phyloP scores from a whole-genome alignment of 768 basidiomycete genomes.

The Amanita subjunquillea region DNA sequence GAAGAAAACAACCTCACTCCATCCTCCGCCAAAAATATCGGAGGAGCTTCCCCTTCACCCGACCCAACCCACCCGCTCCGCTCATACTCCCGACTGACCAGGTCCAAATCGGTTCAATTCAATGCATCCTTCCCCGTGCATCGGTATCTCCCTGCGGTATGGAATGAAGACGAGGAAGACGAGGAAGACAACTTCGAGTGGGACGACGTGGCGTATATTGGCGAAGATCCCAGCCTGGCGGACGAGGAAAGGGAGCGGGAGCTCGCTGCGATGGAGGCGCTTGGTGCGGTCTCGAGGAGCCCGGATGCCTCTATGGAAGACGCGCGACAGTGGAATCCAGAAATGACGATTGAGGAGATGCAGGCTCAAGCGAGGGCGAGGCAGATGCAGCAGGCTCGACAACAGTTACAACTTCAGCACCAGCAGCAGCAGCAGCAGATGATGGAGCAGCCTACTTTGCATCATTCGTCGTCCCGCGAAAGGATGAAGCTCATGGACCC shows the following conservation, averaged over 20 bases:
- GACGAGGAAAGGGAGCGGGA: constrained; percentile 36
- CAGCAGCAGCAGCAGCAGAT: constrained; percentile 27
- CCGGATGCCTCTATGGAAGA: constrained; percentile 1
- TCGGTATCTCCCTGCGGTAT: constrained; percentile 75
- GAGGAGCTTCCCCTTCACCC: constrained; percentile 42
- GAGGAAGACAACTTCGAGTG: constrained; percentile 60
- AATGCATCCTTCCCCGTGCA: constrained; percentile 55
- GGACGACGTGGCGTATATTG: constrained; percentile 60
- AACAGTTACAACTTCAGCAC: constrained; percentile 15
- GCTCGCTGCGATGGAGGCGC: constrained; percentile 12
- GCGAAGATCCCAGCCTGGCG: constrained; percentile 55
- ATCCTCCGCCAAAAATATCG: constrained; percentile 34
- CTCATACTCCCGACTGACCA: constrained; percentile 15
- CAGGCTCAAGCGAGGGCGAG: constrained; percentile 20
- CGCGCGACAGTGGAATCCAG: not conserved
- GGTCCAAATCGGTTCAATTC: constrained; percentile 56
- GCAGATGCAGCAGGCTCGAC: constrained; percentile 23
- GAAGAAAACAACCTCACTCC: constrained; percentile 47
- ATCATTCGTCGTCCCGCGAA: constrained; percentile 12
- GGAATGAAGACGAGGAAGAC: constrained; percentile 66
- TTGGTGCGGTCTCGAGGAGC: not conserved
- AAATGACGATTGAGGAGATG: constrained; percentile 14
- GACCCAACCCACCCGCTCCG: constrained; percentile 13
- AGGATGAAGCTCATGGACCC: constrained; percentile 12
- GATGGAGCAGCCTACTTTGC: constrained; percentile 11